phyloP scores from a whole-genome alignment of 192 early-diverging fungal species.

The Coemansia guatemalensis region DNA sequence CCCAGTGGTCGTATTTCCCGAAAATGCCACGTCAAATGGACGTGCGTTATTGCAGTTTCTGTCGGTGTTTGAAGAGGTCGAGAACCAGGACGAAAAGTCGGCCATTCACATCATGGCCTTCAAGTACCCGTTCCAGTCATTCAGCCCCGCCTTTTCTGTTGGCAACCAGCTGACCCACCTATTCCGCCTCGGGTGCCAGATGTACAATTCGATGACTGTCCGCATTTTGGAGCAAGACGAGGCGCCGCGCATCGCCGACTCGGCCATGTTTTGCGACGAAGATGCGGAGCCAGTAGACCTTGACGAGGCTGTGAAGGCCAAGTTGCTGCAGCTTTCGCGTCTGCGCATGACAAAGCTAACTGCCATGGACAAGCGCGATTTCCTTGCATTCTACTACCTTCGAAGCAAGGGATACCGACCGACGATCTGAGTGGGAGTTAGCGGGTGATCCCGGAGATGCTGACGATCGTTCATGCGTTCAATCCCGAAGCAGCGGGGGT shows the following conservation, averaged over 20 bases:
- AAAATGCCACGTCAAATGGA: conserved; percentile 83
- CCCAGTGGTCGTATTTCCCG: conserved; percentile 48
- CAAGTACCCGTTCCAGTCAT: conserved; percentile 36
- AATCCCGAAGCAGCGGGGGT: not conserved
- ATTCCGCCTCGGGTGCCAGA: conserved; percentile 60
- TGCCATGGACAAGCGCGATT: conserved; percentile 71
- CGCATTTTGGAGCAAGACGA: conserved; percentile 56
- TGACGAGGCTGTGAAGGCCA: conserved; percentile 57
- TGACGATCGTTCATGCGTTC: not conserved
- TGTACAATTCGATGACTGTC: conserved; percentile 50
- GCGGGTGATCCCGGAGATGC: too few species aligned
- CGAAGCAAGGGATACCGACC: conserved; percentile 23
- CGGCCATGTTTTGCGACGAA: conserved; percentile 53
- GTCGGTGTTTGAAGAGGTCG: conserved; percentile 66
- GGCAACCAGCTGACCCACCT: conserved; percentile 59
- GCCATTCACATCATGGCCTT: conserved; percentile 58
- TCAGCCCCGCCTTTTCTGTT: conserved; percentile 51
- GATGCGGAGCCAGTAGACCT: conserved; percentile 38
- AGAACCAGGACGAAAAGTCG: conserved; percentile 59
- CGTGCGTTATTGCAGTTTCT: conserved; percentile 75
- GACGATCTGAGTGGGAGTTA: not conserved
- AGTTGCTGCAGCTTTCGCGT: conserved; percentile 63
- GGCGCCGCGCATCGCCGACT: conserved; percentile 60
- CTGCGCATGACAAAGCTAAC: conserved; percentile 65
- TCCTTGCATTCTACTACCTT: conserved; percentile 67